These are phyloP conservation scores for Neospermospora avenae DNA, from an alignment of 2,329 filamentous ascomycete species.

Conservation along the genomic window DNA sequence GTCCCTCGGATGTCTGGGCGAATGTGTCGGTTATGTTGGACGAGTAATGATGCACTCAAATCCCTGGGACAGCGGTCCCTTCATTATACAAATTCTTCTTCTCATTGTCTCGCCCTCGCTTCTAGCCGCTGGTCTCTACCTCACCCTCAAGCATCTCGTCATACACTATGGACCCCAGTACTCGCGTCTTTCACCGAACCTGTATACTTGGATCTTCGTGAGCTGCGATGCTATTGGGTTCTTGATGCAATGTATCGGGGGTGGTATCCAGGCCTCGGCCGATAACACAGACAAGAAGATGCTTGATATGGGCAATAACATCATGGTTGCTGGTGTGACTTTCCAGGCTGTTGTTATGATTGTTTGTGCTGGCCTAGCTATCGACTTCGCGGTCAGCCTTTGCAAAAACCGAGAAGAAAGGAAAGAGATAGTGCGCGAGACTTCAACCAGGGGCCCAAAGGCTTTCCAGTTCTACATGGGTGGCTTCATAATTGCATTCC, in stretches of 20 bases:
- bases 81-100: slow-evolving; percentile 56
- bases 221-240: slow-evolving; percentile 53
- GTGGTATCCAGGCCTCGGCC: slow-evolving; percentile 48
- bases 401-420: not conserved
- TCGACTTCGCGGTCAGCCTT: not conserved
- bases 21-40: slow-evolving; percentile 52
- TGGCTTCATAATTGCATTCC: not conserved
- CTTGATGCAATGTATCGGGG: slow-evolving; percentile 55
- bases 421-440: not conserved
- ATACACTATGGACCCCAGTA: slow-evolving; percentile 46
- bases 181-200: slow-evolving; percentile 47
- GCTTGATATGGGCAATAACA: not conserved
- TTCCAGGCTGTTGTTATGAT: slow-evolving; percentile 6
- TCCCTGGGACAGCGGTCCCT: slow-evolving; percentile 47
- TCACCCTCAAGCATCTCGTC: slow-evolving; percentile 58
- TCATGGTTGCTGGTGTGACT: slow-evolving; percentile 3
- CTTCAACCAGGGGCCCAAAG: not conserved
- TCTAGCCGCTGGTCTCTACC: slow-evolving; percentile 59
- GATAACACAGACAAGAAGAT: slow-evolving; percentile 1
- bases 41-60: slow-evolving; percentile 50
- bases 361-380: not conserved
- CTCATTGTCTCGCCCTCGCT: slow-evolving; percentile 51
- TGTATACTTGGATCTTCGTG: slow-evolving; percentile 60
- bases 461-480: not conserved
- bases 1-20: slow-evolving; percentile 47